Percentiles rank a stretch among this genome's conserved stretches.
Conservation (phyloP, 31 red algal genomes). For the Endocladia muricata region DNA sequence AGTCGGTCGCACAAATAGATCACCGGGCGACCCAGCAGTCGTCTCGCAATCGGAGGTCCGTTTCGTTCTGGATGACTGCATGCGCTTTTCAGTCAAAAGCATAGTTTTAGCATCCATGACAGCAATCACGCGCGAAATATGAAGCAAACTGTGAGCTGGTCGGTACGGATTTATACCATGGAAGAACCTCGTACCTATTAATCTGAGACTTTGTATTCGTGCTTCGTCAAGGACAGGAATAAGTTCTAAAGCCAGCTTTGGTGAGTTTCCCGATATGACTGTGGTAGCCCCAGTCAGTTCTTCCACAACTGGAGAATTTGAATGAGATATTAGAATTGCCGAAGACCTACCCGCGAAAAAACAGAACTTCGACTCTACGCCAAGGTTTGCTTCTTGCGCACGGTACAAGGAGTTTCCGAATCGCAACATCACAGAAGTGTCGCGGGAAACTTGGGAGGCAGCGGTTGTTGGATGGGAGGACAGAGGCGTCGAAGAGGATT, state of each 20-base stretch:
- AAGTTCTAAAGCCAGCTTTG: constrained; percentile 62
- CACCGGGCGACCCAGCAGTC: neutral
- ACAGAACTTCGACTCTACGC: constrained; percentile 62
- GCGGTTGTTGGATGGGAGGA: no score
- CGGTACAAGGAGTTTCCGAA: constrained; percentile 70
- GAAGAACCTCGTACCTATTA: constrained; percentile 47
- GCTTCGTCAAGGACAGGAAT: constrained; percentile 58
- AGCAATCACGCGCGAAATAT: constrained; percentile 46
- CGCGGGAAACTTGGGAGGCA: neutral
- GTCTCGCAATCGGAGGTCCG: neutral
- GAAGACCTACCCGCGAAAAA: constrained; percentile 65
- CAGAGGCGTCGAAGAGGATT: neutral
- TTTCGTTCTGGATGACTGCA: neutral
- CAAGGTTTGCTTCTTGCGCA: constrained; percentile 49
- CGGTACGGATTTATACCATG: constrained; percentile 44
- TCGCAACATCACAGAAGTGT: constrained; percentile 53
- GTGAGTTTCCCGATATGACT: constrained; percentile 61
- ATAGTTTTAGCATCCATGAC: constrained; percentile 66
- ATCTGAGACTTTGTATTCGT: constrained; percentile 39
- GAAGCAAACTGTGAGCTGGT: constrained; percentile 48
- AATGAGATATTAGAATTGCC: constrained; percentile 49
- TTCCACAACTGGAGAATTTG: constrained; percentile 35
- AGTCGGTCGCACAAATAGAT: neutral
- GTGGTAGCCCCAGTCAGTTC: constrained; percentile 49
- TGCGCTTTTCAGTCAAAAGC: constrained; percentile 40